These are phyloP conservation scores for Rhodotorula sp. DNA, from an alignment of 1,284 basidiomycete genomes.

Conservation along the genomic window DNA sequence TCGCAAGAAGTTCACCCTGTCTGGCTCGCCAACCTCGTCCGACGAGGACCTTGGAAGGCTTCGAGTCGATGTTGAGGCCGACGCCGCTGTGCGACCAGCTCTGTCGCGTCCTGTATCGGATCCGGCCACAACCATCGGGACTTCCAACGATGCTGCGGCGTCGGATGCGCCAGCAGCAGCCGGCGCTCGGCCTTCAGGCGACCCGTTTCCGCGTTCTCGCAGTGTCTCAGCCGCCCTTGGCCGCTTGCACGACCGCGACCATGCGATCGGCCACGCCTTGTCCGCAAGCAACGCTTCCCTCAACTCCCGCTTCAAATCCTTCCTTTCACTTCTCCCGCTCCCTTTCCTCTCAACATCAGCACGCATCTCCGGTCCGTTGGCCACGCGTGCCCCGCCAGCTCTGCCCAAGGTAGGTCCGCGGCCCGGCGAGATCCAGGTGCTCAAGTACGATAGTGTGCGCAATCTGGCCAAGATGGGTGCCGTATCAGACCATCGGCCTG, in stretches of 20 bases:
- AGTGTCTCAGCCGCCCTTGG: not conserved
- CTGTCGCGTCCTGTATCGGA: slow-evolving; percentile 6
- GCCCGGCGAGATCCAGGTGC: slow-evolving; percentile 38
- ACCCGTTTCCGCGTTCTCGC: slow-evolving; percentile 1
- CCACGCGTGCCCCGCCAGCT: not conserved
- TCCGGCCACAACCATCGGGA: not conserved
- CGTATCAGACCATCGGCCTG: slow-evolving; percentile 41
- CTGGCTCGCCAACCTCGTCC: slow-evolving; percentile 16
- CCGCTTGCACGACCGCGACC: not conserved
- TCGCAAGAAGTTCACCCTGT: slow-evolving; percentile 28
- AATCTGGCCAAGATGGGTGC: slow-evolving; percentile 43
- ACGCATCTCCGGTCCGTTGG: not conserved
- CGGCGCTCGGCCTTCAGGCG: not conserved
- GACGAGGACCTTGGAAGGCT: not conserved
- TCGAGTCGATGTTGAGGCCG: not conserved
- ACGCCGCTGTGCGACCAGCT: not conserved
- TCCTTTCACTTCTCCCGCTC: slow-evolving; percentile 32
- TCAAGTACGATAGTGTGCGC: slow-evolving; percentile 39
- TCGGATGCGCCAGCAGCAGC: not conserved
- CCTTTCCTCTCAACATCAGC: slow-evolving; percentile 21
- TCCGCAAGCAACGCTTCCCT: slow-evolving; percentile 10
- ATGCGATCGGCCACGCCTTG: not conserved
- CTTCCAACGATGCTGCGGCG: not conserved
- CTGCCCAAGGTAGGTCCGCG: slow-evolving; percentile 29
- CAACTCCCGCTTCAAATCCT: slow-evolving; percentile 36